Evolutionary conservation across 1,139 yeast genomes (phyloP), one percentile per base, ranked within the genome.

Genomic region (Scheffersomyces illinoinensis): DNA sequence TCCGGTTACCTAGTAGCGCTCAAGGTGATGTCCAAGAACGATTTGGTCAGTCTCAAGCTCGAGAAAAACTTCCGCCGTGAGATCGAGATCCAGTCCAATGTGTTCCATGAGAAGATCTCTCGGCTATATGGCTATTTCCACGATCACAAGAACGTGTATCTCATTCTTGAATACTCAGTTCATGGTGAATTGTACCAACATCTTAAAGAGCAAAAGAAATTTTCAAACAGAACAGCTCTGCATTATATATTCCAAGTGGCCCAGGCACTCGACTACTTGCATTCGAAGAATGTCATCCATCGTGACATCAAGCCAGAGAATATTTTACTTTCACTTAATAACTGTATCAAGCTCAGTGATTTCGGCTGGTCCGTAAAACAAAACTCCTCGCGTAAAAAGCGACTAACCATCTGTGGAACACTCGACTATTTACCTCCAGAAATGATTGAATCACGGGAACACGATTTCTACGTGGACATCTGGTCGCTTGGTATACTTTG

Each of bases 361-460:
- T 95, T 95, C 73, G 99, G 99, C 14, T 95, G 98, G 98, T 90
- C 97, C 59, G 96, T 93, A 0, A 70, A 71, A 46, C 61, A 64
- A n/a, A 62, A 62, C 39, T 64, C 68, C n/a, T 43, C 53, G 5
- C 39, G 53, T 26, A 57, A 47, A 52, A 73, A 87, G 62, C 77
- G 98, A 66, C 82, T 87, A 20, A 95, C 99, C 0, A 85, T 95
- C 76, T 95, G 99, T 74, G 99, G 99, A 0, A 95, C 99, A 0
- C 79, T 95, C 50, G 99, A 95, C 72, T 95, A 95, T 68, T 75
- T 95, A 19, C 96, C 99, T 0, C 99, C 99, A 3, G 99, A 95
- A 75, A 90, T 95, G 91, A 91, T 95, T 17, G 96, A 90, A 65
- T 88, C 91, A 2, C 86, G 85, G 66, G 90, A 87, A 47, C 97